A percentile compares a stretch with the other conserved stretches of the same genome.
Conservation (phyloP, 805 yeast genomes). For the Metschnikowia similis region DNA sequence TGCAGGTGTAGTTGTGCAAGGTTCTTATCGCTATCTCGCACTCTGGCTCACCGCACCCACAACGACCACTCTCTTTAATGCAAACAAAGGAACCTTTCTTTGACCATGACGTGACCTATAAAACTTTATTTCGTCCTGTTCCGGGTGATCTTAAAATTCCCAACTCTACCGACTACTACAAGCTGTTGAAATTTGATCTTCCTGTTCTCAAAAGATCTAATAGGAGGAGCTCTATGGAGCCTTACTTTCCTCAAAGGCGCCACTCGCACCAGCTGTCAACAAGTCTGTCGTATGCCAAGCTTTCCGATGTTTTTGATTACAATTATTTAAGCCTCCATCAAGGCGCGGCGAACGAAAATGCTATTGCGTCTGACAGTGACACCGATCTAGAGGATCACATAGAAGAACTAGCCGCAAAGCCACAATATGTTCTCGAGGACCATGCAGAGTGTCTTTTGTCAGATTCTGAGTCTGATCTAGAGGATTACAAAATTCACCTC, state of each 20-base stretch:
- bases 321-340: slow-evolving; percentile 8
- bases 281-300: slow-evolving; percentile 13
- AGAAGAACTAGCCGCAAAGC: neutral
- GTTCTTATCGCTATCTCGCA: slow-evolving; percentile 2
- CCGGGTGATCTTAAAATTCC: slow-evolving; percentile 11
- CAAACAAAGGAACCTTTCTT: slow-evolving; percentile 14
- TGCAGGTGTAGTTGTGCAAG: neutral
- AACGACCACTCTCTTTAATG: slow-evolving; percentile 7
- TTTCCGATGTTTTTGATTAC: slow-evolving; percentile 17
- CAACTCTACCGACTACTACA: slow-evolving; percentile 9
- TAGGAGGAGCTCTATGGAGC: slow-evolving; percentile 17
- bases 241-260: slow-evolving; percentile 11
- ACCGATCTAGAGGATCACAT: slow-evolving; percentile 13
- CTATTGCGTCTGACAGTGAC: slow-evolving; percentile 16
- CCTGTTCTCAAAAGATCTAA: slow-evolving; percentile 7
- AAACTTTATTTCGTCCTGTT: slow-evolving; percentile 1
- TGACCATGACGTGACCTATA: slow-evolving; percentile 12
- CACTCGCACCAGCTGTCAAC: slow-evolving; percentile 6
- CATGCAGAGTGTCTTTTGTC: neutral
- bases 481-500: slow-evolving; percentile 16
- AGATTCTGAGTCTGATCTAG: slow-evolving; percentile 14
- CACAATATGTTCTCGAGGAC: neutral
- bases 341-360: slow-evolving; percentile 8
- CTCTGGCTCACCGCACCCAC: neutral
- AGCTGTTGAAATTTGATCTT: slow-evolving; percentile 4